Evolutionary conservation across 73 alveolate species (phyloP).

Genomic region (Symbiodinium natans): DNA sequence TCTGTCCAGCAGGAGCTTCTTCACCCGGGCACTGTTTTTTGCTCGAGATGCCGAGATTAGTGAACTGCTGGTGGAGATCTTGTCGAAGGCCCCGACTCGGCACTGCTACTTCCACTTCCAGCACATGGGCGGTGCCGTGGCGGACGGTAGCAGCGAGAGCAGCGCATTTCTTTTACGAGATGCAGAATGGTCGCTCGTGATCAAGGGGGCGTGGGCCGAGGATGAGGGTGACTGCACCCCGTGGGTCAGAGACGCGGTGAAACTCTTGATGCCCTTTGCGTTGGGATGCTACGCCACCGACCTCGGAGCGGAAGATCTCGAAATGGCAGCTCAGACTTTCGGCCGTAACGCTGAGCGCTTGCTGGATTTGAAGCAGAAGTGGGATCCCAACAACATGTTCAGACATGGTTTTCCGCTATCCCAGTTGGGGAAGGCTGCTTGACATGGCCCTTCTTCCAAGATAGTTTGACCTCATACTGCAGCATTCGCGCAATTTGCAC

Average conservation of each 20-base stretch:
- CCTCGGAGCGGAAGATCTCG: constrained; percentile 22
- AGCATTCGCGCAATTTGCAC: too few species aligned
- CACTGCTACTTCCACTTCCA: constrained; percentile 64
- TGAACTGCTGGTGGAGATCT: constrained; percentile 25
- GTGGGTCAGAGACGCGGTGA: constrained; percentile 33
- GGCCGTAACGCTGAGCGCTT: neutral
- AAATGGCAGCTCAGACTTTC: constrained; percentile 5
- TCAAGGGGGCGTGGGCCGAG: constrained; percentile 28
- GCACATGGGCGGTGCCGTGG: constrained; percentile 75
- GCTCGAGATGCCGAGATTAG: constrained; percentile 15
- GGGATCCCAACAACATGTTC: constrained; percentile 75
- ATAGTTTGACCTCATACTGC: too few species aligned
- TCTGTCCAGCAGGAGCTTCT: constrained; percentile 26
- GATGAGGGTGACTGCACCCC: neutral
- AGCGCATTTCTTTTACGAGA: neutral
- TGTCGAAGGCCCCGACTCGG: constrained; percentile 23
- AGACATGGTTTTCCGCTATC: neutral
- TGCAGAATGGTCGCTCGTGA: constrained; percentile 82
- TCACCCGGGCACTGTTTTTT: constrained; percentile 32
- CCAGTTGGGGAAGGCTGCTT: neutral
- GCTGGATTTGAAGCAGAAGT: constrained; percentile 24
- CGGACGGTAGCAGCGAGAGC: neutral
- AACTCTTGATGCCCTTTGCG: neutral
- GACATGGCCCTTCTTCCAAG: too few species aligned
- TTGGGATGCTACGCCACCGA: constrained; percentile 72